These are phyloP conservation scores for Fusarium pilosicola DNA, from an alignment of 2,329 filamentous ascomycete species.

Conservation along the genomic window DNA sequence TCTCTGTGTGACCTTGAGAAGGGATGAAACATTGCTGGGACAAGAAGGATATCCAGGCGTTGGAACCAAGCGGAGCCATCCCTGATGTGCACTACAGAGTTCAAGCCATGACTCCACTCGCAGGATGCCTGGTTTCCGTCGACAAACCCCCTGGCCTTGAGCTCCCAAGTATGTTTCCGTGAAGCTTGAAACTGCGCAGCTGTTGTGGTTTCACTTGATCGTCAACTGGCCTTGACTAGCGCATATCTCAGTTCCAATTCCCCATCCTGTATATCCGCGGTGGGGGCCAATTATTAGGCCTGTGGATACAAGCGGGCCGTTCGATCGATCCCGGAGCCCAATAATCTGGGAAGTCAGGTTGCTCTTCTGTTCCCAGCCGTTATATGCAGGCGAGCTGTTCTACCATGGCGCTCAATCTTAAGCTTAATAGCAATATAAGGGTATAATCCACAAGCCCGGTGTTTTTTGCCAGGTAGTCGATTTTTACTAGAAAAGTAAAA, in stretches of 20 bases:
- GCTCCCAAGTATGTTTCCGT: not conserved
- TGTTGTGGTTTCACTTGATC: conserved; percentile 5
- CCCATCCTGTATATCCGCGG: conserved; percentile 14
- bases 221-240: conserved; percentile 11
- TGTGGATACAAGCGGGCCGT: conserved; percentile 29
- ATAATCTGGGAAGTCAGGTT: conserved; percentile 20
- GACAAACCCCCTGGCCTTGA: not conserved
- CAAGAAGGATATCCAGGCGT: not conserved
- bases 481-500: too few relatives aligned
- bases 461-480: too few relatives aligned
- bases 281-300: conserved; percentile 17
- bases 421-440: not conserved
- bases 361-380: not conserved
- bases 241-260: conserved; percentile 7
- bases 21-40: conserved; percentile 15
- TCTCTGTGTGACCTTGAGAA: not conserved
- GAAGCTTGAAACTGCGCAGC: not conserved
- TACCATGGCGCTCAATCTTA: not conserved
- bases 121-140: not conserved
- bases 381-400: not conserved
- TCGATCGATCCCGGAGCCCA: conserved; percentile 29
- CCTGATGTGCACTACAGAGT: not conserved
- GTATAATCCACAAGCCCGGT: too few relatives aligned
- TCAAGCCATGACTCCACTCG: conserved; percentile 1
- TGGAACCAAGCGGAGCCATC: not conserved